Percentiles rank a stretch among this genome's conserved stretches.
Conservation (phyloP, 352 stramenopile genomes). For the Globisporangium cylindrosporum region DNA sequence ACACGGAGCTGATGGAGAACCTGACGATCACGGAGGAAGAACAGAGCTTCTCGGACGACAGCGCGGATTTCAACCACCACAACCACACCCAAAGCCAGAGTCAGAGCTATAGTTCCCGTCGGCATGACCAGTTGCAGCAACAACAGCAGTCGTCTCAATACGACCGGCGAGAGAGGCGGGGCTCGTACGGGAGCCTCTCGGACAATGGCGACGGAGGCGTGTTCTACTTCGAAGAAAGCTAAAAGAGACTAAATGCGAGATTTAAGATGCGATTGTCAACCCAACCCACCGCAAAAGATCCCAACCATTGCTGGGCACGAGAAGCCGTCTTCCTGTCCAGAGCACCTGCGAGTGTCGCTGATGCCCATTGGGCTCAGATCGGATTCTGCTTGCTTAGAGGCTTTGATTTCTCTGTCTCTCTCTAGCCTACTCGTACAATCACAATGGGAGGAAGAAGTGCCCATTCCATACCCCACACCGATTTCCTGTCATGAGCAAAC, state of each 20-base stretch:
- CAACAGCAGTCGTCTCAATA: constrained; percentile 22
- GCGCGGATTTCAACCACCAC: constrained; percentile 22
- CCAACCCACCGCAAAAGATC: no score
- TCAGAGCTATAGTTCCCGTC: constrained; percentile 20
- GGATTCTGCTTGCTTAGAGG: no score
- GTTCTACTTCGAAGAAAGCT: constrained; percentile 79
- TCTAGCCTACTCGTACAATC: no score
- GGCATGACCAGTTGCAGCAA: constrained; percentile 12
- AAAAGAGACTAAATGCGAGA: constrained; percentile 7
- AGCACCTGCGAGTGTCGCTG: no score
- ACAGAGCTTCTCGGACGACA: constrained; percentile 18
- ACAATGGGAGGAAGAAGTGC: no score
- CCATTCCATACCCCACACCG: no score
- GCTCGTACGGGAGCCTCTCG: constrained; percentile 50
- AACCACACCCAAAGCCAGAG: constrained; percentile 1
- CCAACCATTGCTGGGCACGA: no score
- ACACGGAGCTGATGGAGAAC: constrained; percentile 13
- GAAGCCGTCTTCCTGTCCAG: no score
- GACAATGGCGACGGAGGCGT: constrained; percentile 54
- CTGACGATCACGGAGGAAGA: constrained; percentile 19
- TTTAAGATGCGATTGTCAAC: not conserved
- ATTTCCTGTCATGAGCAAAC: no score
- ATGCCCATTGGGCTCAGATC: no score
- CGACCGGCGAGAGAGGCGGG: constrained; percentile 36
- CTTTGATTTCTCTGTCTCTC: no score